These are phyloP conservation scores for Stereocaulon alpinum DNA, from an alignment of 495 filamentous ascomycete genomes.

Conservation along the genomic window DNA sequence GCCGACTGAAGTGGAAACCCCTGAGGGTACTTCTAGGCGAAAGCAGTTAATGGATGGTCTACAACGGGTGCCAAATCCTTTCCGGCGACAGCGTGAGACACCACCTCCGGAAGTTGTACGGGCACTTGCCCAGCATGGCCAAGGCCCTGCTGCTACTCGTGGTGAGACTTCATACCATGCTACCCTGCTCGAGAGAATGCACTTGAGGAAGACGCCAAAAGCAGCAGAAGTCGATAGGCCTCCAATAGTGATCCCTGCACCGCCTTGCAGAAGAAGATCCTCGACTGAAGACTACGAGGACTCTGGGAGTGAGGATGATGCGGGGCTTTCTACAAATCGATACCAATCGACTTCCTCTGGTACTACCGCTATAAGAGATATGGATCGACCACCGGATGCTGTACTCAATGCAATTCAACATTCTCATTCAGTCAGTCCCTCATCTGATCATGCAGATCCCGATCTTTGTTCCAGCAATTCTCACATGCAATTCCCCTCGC, in stretches of 20 bases:
- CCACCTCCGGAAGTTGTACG: constrained; percentile 23
- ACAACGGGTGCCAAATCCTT: constrained; percentile 17
- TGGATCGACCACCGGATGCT: constrained; percentile 13
- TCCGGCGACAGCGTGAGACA: constrained; percentile 19
- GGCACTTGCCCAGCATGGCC: constrained; percentile 15
- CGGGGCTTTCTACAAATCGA: neutral
- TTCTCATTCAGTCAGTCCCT: constrained; percentile 9
- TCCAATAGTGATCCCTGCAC: constrained; percentile 60
- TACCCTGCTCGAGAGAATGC: constrained; percentile 23
- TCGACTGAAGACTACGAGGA: neutral
- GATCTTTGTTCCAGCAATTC: neutral
- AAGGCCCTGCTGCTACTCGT: neutral
- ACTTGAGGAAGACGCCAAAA: constrained; percentile 22
- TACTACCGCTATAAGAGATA: neutral
- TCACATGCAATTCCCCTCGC: neutral
- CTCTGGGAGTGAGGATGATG: neutral
- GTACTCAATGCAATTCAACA: constrained; percentile 13
- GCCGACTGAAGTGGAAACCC: neutral
- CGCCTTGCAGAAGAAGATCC: constrained; percentile 31
- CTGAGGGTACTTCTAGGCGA: neutral
- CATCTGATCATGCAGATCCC: constrained; percentile 1
- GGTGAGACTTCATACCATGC: neutral
- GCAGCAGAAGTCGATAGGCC: constrained; percentile 35
- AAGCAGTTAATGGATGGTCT: constrained; percentile 6
- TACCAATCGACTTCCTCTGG: neutral